Conservation (phyloP, 2,329 filamentous ascomycete species). For the Cylindrodendrum hubeiense region DNA sequence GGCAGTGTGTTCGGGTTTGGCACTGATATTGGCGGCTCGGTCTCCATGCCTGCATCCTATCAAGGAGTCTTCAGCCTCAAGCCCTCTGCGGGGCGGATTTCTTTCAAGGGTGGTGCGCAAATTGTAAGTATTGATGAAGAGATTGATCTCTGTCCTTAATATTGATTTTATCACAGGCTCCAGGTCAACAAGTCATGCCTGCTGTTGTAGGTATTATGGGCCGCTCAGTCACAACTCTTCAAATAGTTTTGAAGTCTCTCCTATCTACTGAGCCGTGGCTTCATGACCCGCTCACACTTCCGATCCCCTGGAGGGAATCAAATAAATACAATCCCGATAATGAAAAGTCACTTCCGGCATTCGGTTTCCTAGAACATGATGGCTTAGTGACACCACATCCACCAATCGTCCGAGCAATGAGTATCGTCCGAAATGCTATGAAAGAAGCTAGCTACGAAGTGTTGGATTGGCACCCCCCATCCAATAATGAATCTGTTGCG, state of each 20-base stretch:
- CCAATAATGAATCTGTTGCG: neutral
- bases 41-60: neutral
- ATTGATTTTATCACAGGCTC: neutral
- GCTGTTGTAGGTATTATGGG: neutral
- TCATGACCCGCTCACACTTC: neutral
- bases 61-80: neutral
- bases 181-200: neutral
- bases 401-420: too few species aligned
- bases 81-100: slow-evolving; percentile 1
- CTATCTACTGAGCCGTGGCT: slow-evolving; percentile 8
- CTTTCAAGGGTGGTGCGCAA: neutral
- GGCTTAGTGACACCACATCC: slow-evolving; percentile 3
- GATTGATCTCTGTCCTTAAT: too few species aligned
- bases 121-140: too few species aligned
- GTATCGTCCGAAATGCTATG: too few species aligned
- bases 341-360: neutral
- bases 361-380: neutral
- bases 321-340: too few species aligned
- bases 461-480: neutral
- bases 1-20: slow-evolving; percentile 2
- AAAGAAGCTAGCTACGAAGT: too few species aligned
- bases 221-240: neutral
- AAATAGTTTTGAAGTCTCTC: neutral
- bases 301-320: neutral
- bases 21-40: slow-evolving; percentile 9